Evolutionary conservation across 495 filamentous ascomycete species (phyloP), one percentile per base, ranked within the genome.

Genomic region (Parathielavia appendiculata): DNA sequence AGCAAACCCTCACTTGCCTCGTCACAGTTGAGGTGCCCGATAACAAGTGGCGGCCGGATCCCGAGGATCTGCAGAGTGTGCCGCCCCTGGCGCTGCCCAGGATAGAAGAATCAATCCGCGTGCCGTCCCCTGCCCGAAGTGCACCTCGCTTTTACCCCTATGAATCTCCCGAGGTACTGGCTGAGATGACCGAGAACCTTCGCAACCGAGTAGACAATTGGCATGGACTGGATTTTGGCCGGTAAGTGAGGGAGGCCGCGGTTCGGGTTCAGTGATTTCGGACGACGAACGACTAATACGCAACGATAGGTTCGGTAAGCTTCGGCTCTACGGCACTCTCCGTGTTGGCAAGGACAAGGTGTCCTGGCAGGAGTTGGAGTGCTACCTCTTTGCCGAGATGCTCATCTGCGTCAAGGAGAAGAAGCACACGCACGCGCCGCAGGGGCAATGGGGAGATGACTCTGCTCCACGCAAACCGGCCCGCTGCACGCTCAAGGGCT

Each of bases 341-440:
- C 85, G 88, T 54, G 93, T 99, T 20, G 93, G 95, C 62, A 99
- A 97, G 65, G 93, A 99, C 70, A 90, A 91, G 61, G 82, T 93
- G 63, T 92, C 93, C 13, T 99, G 93, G 93, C 93, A 99, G 75
- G 95, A 99, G 68, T 73, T 99, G 53, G 91, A 97, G 70, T 99
- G 95, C 70, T 99, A 89, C 73, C 81, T 99, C 20, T 99, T 97
- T 68, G 88, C 87, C 4, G 93, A 97, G 73, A 99, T 99, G 93
- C 91, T 99, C 52, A 99, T 99, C 62, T 99, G 93, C 69, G 91
- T 97, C 58, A 99, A 97, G 73, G 93, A 97, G 68, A 97, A 96
- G 81, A 95, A 91, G 71, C 71, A 78, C 26, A 61, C 76, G 5
- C 78, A 81, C 8, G 70, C 50, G 39, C 30, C 39, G n/a, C 69